phyloP scores from a whole-genome alignment of 352 stramenopile species.

The Pythium chondricola region DNA sequence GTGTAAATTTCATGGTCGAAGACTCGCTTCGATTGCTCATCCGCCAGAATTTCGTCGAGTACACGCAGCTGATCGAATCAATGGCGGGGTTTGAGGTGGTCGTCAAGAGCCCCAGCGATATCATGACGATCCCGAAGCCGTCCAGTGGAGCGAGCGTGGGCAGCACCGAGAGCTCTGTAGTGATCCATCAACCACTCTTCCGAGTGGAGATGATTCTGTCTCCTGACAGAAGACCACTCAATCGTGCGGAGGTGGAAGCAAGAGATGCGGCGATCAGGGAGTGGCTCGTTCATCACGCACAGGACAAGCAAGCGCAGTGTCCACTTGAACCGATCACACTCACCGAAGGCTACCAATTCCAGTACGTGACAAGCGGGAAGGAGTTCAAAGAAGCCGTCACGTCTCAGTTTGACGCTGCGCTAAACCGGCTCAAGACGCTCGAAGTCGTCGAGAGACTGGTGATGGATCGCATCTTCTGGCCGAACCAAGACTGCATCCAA shows the following conservation, averaged over 20 bases:
- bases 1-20: conserved; percentile 82
- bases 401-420: conserved; percentile 72
- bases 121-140: conserved; percentile 17
- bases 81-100: conserved; percentile 58
- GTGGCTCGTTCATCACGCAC: conserved; percentile 47
- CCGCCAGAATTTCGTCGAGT: conserved; percentile 60
- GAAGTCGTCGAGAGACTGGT: conserved; percentile 89
- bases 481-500: conserved; percentile 88
- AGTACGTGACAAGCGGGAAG: conserved; percentile 59
- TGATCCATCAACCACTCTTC: conserved; percentile 60
- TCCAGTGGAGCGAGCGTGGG: neutral
- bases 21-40: conserved; percentile 60
- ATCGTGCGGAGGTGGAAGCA: conserved; percentile 44
- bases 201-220: conserved; percentile 72
- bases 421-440: conserved; percentile 81
- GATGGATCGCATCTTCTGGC: conserved; percentile 95
- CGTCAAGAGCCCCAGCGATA: conserved; percentile 39
- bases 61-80: conserved; percentile 58
- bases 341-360: conserved; percentile 56
- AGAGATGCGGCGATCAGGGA: conserved; percentile 52
- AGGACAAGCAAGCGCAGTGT: conserved; percentile 46
- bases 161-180: neutral
- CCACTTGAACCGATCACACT: conserved; percentile 40
- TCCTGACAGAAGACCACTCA: conserved; percentile 39
- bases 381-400: conserved; percentile 70